These are phyloP conservation scores for Hsuehochloa calcarea DNA, from an alignment of 176 grass and related monocot genomes.

Conservation along the genomic window DNA sequence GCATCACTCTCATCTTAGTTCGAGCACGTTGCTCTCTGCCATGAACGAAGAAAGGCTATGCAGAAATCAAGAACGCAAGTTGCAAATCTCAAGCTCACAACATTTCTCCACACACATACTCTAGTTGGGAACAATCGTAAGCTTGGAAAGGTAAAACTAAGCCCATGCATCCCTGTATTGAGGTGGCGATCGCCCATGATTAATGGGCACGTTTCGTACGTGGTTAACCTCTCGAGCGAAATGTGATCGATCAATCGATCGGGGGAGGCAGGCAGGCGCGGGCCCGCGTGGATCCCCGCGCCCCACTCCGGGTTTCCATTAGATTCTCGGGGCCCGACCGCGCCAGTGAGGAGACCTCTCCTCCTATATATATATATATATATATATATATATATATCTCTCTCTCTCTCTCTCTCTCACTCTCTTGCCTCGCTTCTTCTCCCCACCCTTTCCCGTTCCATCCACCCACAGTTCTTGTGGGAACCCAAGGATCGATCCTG, in stretches of 20 bases:
- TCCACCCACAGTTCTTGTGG: slow-evolving; percentile 47
- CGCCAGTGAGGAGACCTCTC: neutral
- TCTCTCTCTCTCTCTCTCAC: neutral
- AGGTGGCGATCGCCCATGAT: neutral
- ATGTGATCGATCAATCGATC: neutral
- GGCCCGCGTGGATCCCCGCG: slow-evolving; percentile 19
- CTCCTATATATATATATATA: neutral
- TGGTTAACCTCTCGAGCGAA: neutral
- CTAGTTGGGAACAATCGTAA: neutral
- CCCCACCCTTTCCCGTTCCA: slow-evolving; percentile 1
- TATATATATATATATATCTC: too few relatives aligned
- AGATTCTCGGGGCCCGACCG: slow-evolving; percentile 35
- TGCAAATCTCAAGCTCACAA: neutral
- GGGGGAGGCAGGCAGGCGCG: neutral
- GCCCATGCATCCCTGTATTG: neutral
- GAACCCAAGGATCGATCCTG: slow-evolving; percentile 40
- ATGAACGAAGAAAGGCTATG: neutral
- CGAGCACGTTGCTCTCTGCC: neutral
- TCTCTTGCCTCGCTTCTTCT: neutral
- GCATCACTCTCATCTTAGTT: neutral
- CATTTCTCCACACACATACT: neutral
- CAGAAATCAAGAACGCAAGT: neutral
- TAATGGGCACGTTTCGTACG: neutral
- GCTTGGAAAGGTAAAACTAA: neutral
- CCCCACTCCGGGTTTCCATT: slow-evolving; percentile 23